Percentiles rank a stretch among this genome's conserved stretches.
phyloP scores from a whole-genome alignment of 768 basidiomycete genomes.

The Termitomyces titanicus region DNA sequence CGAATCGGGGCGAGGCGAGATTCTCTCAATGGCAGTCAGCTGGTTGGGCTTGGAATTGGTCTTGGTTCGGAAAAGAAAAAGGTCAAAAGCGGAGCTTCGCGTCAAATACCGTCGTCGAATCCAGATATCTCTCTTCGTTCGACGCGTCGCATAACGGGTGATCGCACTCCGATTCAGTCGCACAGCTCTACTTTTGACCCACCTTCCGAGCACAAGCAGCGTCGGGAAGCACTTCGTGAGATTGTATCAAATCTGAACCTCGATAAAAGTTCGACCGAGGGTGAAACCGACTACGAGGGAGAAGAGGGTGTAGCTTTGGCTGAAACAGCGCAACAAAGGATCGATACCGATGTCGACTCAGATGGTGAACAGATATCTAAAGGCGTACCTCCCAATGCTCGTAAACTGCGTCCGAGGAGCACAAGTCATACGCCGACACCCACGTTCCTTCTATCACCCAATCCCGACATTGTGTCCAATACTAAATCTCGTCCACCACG shows the following conservation, averaged over 20 bases:
- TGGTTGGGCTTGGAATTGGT: conserved; percentile 11
- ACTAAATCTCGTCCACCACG: conserved; percentile 2
- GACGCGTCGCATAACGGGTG: not conserved
- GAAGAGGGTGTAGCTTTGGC: conserved; percentile 30
- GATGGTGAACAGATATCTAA: conserved; percentile 8
- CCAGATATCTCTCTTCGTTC: not conserved
- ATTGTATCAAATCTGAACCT: conserved; percentile 30
- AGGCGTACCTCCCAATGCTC: not conserved
- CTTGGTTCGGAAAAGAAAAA: conserved; percentile 3
- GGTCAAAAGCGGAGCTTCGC: not conserved
- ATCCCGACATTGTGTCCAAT: conserved; percentile 11
- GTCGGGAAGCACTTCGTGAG: conserved; percentile 32
- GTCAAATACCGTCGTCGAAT: not conserved
- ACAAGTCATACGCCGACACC: conserved; percentile 21
- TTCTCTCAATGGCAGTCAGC: not conserved
- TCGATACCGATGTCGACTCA: conserved; percentile 27
- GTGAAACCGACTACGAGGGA: conserved; percentile 29
- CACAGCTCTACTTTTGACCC: conserved; percentile 9
- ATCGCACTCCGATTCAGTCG: not conserved
- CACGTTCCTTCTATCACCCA: conserved; percentile 16
- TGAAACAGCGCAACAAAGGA: conserved; percentile 2
- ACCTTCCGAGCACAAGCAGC: conserved; percentile 19
- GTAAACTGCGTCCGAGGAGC: conserved; percentile 22
- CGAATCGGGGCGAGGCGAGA: not conserved
- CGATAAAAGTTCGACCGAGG: conserved; percentile 5